Percentiles rank a stretch among this genome's conserved stretches.
Conservation (phyloP, 1,284 basidiomycete genomes). For the Agaricales sp. region DNA sequence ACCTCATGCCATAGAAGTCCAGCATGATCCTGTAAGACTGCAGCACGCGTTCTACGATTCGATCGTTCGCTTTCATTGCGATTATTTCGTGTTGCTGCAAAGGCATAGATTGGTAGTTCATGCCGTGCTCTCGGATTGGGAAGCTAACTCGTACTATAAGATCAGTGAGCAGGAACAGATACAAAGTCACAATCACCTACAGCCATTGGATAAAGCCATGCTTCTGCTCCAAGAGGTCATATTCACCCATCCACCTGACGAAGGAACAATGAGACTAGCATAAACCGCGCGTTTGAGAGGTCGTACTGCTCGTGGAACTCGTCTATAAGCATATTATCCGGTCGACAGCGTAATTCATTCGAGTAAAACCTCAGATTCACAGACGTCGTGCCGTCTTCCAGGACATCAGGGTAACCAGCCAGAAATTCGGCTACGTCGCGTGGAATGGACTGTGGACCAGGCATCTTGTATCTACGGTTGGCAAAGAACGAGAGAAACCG, state of each 20-base stretch:
- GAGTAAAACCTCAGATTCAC: conserved; percentile 59
- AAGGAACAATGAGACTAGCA: conserved; percentile 6
- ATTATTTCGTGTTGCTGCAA: conserved; percentile 55
- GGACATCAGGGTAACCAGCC: conserved; percentile 40
- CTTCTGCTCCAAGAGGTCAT: conserved; percentile 51
- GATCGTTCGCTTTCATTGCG: conserved; percentile 43
- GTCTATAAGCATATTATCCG: conserved; percentile 51
- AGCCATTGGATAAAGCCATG: conserved; percentile 72
- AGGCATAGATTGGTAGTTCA: conserved; percentile 59
- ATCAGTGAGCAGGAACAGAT: conserved; percentile 5
- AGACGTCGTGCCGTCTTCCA: conserved; percentile 26
- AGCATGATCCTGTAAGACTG: conserved; percentile 63
- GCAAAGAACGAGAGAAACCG: neutral
- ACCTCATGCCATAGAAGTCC: conserved; percentile 65
- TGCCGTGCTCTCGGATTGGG: conserved; percentile 57
- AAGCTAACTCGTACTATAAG: conserved; percentile 30
- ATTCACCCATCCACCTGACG: conserved; percentile 53
- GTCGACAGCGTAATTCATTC: conserved; percentile 44
- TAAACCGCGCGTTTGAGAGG: conserved; percentile 5
- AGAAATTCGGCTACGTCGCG: conserved; percentile 55
- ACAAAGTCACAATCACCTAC: conserved; percentile 29
- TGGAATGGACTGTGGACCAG: conserved; percentile 27
- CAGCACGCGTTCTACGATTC: conserved; percentile 39
- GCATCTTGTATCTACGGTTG: neutral
- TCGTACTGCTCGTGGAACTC: conserved; percentile 52